Percentiles rank a stretch among this genome's conserved stretches.
phyloP scores from a whole-genome alignment of 1,284 basidiomycete species.

The Ustilago trichophora region DNA sequence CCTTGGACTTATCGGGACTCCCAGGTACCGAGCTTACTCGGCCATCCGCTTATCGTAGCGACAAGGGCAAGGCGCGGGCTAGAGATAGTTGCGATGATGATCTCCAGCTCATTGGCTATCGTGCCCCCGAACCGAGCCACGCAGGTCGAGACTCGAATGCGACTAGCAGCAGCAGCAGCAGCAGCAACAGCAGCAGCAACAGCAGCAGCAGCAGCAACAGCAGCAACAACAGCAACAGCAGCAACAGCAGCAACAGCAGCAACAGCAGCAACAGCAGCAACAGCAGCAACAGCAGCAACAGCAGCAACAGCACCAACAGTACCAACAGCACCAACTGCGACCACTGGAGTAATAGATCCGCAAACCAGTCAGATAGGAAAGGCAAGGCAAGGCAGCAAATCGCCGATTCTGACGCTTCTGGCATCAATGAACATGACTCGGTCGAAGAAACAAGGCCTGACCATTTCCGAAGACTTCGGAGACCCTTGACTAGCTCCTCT shows the following conservation, averaged over 20 bases:
- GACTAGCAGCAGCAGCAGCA: neutral
- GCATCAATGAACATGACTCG: neutral
- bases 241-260: too few relatives aligned
- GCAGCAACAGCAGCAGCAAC: too few relatives aligned
- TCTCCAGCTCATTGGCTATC: neutral
- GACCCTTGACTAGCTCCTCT: neutral
- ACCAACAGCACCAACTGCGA: too few relatives aligned
- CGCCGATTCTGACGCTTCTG: neutral
- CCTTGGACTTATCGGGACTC: neutral
- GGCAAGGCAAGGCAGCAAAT: constrained; percentile 14
- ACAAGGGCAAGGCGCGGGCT: constrained; percentile 34
- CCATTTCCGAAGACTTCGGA: neutral
- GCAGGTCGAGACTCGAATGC: too few relatives aligned
- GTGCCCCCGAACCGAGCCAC: constrained; percentile 2
- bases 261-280: too few relatives aligned
- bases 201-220: too few relatives aligned
- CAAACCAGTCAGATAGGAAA: constrained; percentile 7
- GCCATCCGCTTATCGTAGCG: neutral
- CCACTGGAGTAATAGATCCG: neutral
- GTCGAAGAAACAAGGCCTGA: neutral
- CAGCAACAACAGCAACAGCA: too few relatives aligned
- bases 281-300: too few relatives aligned
- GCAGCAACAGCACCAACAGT: too few relatives aligned
- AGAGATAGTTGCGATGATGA: neutral
- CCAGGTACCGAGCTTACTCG: constrained; percentile 1